These are phyloP conservation scores for Penicillium coprophilum DNA, from an alignment of 495 filamentous ascomycete genomes.

Conservation along the genomic window DNA sequence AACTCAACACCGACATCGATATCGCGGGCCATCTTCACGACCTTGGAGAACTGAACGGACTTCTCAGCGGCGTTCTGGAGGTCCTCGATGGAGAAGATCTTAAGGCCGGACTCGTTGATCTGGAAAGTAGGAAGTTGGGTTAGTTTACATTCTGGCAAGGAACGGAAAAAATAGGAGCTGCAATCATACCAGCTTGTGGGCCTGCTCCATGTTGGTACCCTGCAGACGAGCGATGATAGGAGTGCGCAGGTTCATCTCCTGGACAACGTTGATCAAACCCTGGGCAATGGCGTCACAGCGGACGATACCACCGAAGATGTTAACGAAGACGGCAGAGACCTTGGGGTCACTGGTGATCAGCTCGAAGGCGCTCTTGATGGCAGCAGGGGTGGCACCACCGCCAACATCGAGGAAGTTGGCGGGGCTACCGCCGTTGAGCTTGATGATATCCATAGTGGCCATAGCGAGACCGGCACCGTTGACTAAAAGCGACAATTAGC, in stretches of 20 bases:
- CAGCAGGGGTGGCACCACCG: constrained; percentile 92
- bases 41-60: constrained; percentile 96
- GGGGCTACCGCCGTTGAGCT: constrained; percentile 93
- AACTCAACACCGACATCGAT: constrained; percentile 99
- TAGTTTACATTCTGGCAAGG: constrained; percentile 1
- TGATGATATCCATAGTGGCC: constrained; percentile 99
- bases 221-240: constrained; percentile 95
- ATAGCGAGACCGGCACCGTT: constrained; percentile 98
- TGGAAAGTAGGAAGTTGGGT: constrained; percentile 20
- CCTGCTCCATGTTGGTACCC: constrained; percentile 97
- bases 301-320: constrained; percentile 99
- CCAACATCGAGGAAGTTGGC: constrained; percentile 99
- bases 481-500: constrained; percentile 51
- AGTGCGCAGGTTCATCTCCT: constrained; percentile 90
- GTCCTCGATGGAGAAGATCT: constrained; percentile 99
- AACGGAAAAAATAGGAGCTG: background rate
- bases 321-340: constrained; percentile 98
- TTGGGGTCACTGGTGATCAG: constrained; percentile 98
- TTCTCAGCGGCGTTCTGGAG: constrained; percentile 97
- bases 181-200: constrained; percentile 71
- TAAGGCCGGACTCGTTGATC: constrained; percentile 96
- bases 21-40: constrained; percentile 98
- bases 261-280: constrained; percentile 89
- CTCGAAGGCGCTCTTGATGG: constrained; percentile 96
- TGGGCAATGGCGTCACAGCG: constrained; percentile 97